Evolutionary conservation across 2,329 filamentous ascomycete genomes (phyloP).

Genomic region (Corynespora cassiicola): DNA sequence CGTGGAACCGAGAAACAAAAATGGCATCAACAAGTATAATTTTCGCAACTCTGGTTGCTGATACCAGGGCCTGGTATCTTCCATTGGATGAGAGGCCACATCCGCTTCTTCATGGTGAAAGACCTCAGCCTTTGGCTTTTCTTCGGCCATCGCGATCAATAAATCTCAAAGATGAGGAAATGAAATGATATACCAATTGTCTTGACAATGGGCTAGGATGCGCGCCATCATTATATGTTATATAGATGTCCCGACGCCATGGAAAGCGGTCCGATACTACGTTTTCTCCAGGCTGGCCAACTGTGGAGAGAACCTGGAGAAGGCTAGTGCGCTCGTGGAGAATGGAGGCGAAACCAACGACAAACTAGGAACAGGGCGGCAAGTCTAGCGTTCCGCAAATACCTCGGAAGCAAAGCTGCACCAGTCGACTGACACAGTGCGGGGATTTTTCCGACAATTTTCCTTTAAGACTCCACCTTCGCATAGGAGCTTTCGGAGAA

Average conservation of each 20-base stretch:
- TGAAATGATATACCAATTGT: too few species aligned
- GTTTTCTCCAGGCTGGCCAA: too few species aligned
- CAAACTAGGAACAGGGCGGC: too few species aligned
- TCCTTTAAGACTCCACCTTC: slow-evolving; percentile 6
- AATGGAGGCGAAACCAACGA: slow-evolving; percentile 1
- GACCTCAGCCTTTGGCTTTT: slow-evolving; percentile 25
- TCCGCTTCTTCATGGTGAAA: slow-evolving; percentile 42
- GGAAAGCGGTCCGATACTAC: too few species aligned
- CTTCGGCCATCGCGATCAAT: slow-evolving; percentile 57
- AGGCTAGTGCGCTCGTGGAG: slow-evolving; percentile 4
- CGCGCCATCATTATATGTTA: too few species aligned
- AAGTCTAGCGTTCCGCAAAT: too few species aligned
- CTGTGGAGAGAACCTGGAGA: slow-evolving; percentile 7
- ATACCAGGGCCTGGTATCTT: slow-evolving; percentile 24
- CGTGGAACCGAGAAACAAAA: slow-evolving; percentile 24
- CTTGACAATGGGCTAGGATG: too few species aligned
- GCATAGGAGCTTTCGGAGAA: too few species aligned
- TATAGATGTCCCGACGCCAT: too few species aligned
- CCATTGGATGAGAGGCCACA: slow-evolving; percentile 6
- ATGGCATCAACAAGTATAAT: slow-evolving; percentile 25
- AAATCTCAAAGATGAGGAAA: too few species aligned
- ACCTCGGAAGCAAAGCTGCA: too few species aligned
- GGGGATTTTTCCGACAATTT: slow-evolving; percentile 16
- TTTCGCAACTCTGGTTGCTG: slow-evolving; percentile 22
- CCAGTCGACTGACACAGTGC: too few species aligned